phyloP scores from a whole-genome alignment of 1,284 basidiomycete genomes.

The Phellinidium pouzarii region DNA sequence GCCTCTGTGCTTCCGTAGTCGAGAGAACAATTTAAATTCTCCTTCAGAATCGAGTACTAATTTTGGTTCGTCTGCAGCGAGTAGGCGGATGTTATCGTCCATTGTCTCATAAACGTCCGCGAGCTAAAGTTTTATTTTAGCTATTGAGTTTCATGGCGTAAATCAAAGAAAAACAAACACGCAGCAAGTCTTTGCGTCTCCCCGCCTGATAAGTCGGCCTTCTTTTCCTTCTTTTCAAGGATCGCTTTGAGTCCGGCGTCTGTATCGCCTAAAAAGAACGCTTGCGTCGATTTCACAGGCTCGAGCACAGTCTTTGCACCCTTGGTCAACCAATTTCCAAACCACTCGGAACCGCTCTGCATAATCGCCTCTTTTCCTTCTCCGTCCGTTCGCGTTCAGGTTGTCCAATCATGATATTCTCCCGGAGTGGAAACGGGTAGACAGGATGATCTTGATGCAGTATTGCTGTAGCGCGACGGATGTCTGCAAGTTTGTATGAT shows the following conservation, averaged over 20 bases:
- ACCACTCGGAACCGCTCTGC: conserved; percentile 32
- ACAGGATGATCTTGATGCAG: conserved; percentile 35
- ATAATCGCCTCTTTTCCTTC: conserved; percentile 32
- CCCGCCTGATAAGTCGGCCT: conserved; percentile 33
- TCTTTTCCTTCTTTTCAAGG: conserved; percentile 29
- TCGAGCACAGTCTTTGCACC: conserved; percentile 31
- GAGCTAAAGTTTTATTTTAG: conserved; percentile 28
- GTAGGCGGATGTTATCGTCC: conserved; percentile 26
- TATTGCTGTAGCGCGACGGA: conserved; percentile 33
- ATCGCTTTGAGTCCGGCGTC: conserved; percentile 27
- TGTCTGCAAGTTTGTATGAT: conserved; percentile 25
- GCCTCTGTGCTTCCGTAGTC: conserved; percentile 25
- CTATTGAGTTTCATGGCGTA: neutral
- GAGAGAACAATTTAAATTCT: conserved; percentile 30
- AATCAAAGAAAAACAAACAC: conserved; percentile 20
- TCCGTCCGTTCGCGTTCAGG: conserved; percentile 18
- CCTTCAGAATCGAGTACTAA: conserved; percentile 33
- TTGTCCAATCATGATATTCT: conserved; percentile 36
- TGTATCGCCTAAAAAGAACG: conserved; percentile 27
- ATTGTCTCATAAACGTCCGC: conserved; percentile 34
- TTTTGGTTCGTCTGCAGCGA: conserved; percentile 36
- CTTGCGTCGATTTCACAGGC: conserved; percentile 23
- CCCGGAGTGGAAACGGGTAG: conserved; percentile 36
- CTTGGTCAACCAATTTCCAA: conserved; percentile 27
- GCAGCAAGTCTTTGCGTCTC: conserved; percentile 38